phyloP scores from a whole-genome alignment of 306 rosid genomes.

The Lathyrus sativus region DNA sequence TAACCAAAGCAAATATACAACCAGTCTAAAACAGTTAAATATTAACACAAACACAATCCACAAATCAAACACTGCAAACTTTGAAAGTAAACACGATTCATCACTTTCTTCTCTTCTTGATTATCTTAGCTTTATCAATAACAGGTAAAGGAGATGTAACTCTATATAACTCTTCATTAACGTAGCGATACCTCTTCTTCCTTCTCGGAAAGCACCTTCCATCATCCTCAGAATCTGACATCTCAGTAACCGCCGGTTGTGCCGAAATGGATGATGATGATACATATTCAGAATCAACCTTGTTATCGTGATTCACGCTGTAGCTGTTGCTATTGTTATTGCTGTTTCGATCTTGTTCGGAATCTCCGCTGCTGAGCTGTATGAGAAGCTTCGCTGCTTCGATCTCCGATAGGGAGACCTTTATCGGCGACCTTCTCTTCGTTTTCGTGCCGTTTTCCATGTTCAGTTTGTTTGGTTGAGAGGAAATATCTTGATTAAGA shows the following conservation, averaged over 20 bases:
- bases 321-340: constrained; percentile 40
- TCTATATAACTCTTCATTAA: constrained; percentile 25
- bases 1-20: neutral
- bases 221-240: constrained; percentile 9
- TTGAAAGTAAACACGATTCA: neutral
- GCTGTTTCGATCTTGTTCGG: constrained; percentile 25
- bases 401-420: constrained; percentile 47
- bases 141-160: constrained; percentile 16
- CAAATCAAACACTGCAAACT: neutral
- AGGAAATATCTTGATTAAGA: neutral
- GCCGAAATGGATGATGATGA: constrained; percentile 10
- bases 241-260: too few relatives aligned
- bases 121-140: constrained; percentile 7
- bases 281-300: constrained; percentile 30
- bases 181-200: constrained; percentile 27
- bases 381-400: constrained; percentile 57
- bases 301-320: constrained; percentile 28
- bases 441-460: constrained; percentile 30
- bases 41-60: neutral
- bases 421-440: neutral
- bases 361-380: constrained; percentile 55
- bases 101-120: constrained; percentile 10
- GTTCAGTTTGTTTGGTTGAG: neutral
- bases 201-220: neutral
- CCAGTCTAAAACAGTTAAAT: neutral